These are phyloP conservation scores for Sinapis alba DNA, from an alignment of 441 rosid species.

Conservation along the genomic window DNA sequence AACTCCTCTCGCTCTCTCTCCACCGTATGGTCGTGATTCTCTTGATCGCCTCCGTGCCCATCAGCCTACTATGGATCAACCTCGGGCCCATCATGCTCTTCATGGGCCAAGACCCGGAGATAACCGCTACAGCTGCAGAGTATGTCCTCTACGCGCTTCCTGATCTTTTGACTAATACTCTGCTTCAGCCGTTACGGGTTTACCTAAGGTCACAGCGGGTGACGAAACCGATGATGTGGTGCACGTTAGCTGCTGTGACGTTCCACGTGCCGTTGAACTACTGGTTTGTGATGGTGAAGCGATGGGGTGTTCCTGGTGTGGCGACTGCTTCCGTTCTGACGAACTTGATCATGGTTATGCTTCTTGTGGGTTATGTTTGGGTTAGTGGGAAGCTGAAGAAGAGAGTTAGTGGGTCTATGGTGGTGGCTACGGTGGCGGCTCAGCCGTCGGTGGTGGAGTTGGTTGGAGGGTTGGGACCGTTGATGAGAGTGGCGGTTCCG, in stretches of 20 bases:
- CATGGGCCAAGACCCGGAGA: slow-evolving; percentile 80
- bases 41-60: slow-evolving; percentile 72
- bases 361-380: slow-evolving; percentile 85
- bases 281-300: slow-evolving; percentile 54
- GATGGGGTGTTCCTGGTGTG: slow-evolving; percentile 87
- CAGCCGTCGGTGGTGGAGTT: slow-evolving; percentile 29
- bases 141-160: slow-evolving; percentile 85
- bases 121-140: slow-evolving; percentile 84
- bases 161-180: slow-evolving; percentile 82
- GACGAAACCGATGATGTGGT: slow-evolving; percentile 96
- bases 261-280: slow-evolving; percentile 93
- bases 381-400: slow-evolving; percentile 50
- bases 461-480: slow-evolving; percentile 67
- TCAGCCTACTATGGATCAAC: slow-evolving; percentile 77
- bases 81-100: slow-evolving; percentile 81
- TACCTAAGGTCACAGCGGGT: slow-evolving; percentile 79
- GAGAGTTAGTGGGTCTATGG: slow-evolving; percentile 34
- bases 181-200: slow-evolving; percentile 83
- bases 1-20: slow-evolving; percentile 79
- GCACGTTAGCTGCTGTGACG: slow-evolving; percentile 70
- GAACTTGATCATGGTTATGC: slow-evolving; percentile 73
- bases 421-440: too few relatives aligned
- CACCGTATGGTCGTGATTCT: slow-evolving; percentile 88
- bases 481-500: slow-evolving; percentile 86
- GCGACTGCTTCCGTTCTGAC: slow-evolving; percentile 92